Evolutionary conservation across 805 yeast genomes (phyloP), one percentile per base, ranked within the genome.

Genomic region (Cyberlindnera mississippiensis): DNA sequence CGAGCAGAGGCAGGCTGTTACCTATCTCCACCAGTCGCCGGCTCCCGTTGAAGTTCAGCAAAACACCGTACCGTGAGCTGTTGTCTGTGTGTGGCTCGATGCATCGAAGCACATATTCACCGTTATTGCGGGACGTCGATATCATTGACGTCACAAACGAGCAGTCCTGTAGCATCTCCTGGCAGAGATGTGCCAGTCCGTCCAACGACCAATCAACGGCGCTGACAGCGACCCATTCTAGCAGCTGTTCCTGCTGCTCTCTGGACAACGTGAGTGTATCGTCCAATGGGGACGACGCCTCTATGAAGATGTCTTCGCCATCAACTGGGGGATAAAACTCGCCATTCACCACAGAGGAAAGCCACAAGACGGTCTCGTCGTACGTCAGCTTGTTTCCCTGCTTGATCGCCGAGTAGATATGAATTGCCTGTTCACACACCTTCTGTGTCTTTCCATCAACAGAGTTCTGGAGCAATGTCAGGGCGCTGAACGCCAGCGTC

Each of bases 71-170:
- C 28, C 59, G 56, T n/a, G 24, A 6, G 9, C 57, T 59, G 14
- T 46, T 24, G 18, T 7, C 57, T 2, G 6, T 2, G 24, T 51
- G 53, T 9, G 58, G 59, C 5, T 37, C 14, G 3, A 57, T 40
- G 30, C 32, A 4, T 33, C 10, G 3, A 47, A 30, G 6, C 55
- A 20, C 4, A 27, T 3, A 1, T 36, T 13, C 9, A n/a, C 44
- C 31, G 28, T 53, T 48, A 17, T 55, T 54, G 15, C 61, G 59
- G 0, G 67, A 55, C 1, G 80, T 61, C 1, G 86, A 75, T 13
- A 84, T 63, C 13, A 85, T 53, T 0, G 90, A 69, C 2, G 89
- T 78, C 3, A 86, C 85, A 55, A 86, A 77, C 0, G 95, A 85
- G 60, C 95, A 87, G 59, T 86, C 81, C 8, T 78, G 66, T n/a